These are phyloP conservation scores for Aureobasidium mangrovei DNA, from an alignment of 2,329 filamentous ascomycete genomes.

Conservation along the genomic window DNA sequence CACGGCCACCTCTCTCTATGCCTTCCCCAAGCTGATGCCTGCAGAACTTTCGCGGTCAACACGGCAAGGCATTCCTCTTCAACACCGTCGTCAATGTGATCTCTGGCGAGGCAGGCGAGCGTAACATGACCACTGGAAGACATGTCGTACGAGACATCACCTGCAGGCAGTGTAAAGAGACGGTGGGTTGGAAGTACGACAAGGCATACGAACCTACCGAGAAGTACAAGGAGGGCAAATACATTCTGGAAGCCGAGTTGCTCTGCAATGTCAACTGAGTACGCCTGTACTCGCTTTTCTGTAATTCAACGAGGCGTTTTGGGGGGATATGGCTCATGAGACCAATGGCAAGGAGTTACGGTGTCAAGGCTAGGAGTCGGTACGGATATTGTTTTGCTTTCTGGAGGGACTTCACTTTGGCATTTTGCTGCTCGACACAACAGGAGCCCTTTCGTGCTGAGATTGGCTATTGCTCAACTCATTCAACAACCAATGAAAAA, in stretches of 20 bases:
- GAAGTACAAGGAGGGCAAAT: slow-evolving; percentile 99
- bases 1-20: neutral
- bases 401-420: neutral
- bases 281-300: neutral
- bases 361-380: neutral
- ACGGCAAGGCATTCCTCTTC: slow-evolving; percentile 97
- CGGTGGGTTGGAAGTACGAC: slow-evolving; percentile 98
- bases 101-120: slow-evolving; percentile 75
- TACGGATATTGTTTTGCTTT: neutral
- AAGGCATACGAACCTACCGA: slow-evolving; percentile 86
- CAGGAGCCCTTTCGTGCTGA: neutral
- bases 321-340: neutral
- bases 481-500: neutral
- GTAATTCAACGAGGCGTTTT: slow-evolving; percentile 6
- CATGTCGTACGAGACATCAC: slow-evolving; percentile 90
- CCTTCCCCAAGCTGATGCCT: slow-evolving; percentile 1
- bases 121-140: slow-evolving; percentile 94
- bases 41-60: slow-evolving; percentile 95
- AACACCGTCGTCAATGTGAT: slow-evolving; percentile 87
- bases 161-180: slow-evolving; percentile 84
- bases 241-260: slow-evolving; percentile 86
- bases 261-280: slow-evolving; percentile 61
- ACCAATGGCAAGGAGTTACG: slow-evolving; percentile 8
- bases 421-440: neutral
- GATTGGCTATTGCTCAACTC: neutral